Percentiles rank a stretch among this genome's conserved stretches.
Conservation (phyloP, 768 basidiomycete species). For the Kwoniella europaea region DNA sequence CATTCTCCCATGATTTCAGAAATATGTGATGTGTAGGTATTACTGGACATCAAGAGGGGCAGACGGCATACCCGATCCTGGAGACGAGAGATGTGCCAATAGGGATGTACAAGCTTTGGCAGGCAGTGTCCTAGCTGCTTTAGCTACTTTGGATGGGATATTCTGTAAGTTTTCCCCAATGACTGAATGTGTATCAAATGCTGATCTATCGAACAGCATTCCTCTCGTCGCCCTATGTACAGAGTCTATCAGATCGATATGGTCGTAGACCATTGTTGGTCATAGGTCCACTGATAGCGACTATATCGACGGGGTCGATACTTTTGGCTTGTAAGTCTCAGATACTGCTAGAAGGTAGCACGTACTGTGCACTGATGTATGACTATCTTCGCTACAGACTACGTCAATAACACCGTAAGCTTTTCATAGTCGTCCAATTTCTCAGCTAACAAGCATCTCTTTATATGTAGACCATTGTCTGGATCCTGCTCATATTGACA, state of each 20-base stretch:
- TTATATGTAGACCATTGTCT: conserved; percentile 25
- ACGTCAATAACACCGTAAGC: conserved; percentile 18
- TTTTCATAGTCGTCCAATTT: neutral
- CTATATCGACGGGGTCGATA: conserved; percentile 43
- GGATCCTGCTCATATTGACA: conserved; percentile 39
- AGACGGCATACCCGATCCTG: conserved; percentile 20
- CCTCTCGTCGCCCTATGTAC: conserved; percentile 45
- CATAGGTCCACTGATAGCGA: conserved; percentile 40
- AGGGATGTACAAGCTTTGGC: conserved; percentile 44
- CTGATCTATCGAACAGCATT: conserved; percentile 34
- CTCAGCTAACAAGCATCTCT: neutral
- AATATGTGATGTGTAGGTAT: conserved; percentile 45
- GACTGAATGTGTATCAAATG: neutral
- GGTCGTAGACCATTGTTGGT: conserved; percentile 47
- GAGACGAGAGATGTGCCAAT: conserved; percentile 37
- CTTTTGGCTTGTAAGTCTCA: conserved; percentile 41
- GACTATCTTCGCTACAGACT: neutral
- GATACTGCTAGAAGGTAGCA: too few relatives aligned
- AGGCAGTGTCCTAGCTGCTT: conserved; percentile 39
- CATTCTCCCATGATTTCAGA: conserved; percentile 9
- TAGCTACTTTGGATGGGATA: conserved; percentile 48
- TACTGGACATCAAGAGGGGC: conserved; percentile 20
- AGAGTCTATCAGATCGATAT: conserved; percentile 43
- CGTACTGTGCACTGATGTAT: too few relatives aligned
- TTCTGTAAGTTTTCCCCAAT: conserved; percentile 33